Conservation (phyloP, 768 basidiomycete genomes). For the Fomitopsis serialis region DNA sequence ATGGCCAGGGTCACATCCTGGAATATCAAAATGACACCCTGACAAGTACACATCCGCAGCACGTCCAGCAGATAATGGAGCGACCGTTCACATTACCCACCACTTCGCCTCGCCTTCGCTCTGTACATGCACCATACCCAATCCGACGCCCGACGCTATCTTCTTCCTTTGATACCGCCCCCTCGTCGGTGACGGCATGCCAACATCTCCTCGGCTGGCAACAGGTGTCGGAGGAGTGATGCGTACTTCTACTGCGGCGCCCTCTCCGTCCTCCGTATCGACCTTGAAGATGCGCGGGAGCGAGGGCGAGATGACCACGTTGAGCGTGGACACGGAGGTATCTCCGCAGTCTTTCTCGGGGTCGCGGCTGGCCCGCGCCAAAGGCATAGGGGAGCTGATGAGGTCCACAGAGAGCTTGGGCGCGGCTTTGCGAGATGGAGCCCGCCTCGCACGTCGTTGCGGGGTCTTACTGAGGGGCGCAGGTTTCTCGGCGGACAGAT, state of each 20-base stretch:
- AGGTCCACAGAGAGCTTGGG: background rate
- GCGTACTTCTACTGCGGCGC: slow-evolving; percentile 11
- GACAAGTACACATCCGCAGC: no score
- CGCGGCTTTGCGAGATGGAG: background rate
- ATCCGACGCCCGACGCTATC: no score
- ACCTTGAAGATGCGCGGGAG: slow-evolving; percentile 9
- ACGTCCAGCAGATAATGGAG: no score
- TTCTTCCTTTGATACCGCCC: background rate
- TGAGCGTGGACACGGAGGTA: slow-evolving; percentile 6
- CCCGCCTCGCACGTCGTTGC: background rate
- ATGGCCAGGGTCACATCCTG: no score
- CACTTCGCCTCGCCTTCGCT: no score
- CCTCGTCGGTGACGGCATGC: background rate
- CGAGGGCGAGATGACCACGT: slow-evolving; percentile 12
- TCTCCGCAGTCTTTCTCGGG: background rate
- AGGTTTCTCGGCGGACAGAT: background rate
- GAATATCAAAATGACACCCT: no score
- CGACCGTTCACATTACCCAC: no score
- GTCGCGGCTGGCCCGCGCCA: background rate
- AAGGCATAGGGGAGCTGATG: background rate
- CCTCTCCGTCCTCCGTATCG: slow-evolving; percentile 7
- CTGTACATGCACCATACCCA: no score
- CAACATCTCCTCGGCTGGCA: background rate
- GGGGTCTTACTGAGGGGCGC: background rate
- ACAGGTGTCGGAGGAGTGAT: slow-evolving; percentile 15